phyloP scores from a whole-genome alignment of 2,329 filamentous ascomycete species.

The Aspergillus novoparasiticus region DNA sequence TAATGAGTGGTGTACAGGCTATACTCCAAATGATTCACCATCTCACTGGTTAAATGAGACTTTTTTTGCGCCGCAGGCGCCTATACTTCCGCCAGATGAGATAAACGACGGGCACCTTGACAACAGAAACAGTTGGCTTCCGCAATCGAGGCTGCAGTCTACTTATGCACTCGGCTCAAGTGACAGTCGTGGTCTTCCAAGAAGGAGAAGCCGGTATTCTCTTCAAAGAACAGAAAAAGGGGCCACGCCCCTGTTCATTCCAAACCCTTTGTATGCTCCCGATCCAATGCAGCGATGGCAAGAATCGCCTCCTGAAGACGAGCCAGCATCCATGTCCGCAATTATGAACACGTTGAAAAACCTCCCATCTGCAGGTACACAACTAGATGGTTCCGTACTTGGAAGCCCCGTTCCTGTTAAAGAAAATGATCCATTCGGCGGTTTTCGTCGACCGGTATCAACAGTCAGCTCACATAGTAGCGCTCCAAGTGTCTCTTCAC shows the following conservation, averaged over 20 bases:
- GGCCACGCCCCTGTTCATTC: background rate
- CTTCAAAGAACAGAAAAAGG: background rate
- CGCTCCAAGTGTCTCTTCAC: background rate
- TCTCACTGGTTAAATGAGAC: background rate
- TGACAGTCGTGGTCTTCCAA: background rate
- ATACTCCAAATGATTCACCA: background rate
- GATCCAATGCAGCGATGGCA: constrained; percentile 6
- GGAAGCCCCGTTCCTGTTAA: background rate
- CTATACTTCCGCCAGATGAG: background rate
- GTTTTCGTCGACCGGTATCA: background rate
- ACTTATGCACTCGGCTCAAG: background rate
- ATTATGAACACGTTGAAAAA: background rate
- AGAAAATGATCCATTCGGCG: background rate
- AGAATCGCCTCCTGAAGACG: constrained; percentile 1
- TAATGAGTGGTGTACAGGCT: background rate
- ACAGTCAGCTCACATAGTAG: background rate
- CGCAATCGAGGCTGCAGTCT: background rate
- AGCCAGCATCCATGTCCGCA: background rate
- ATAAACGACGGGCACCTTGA: background rate
- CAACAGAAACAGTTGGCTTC: background rate
- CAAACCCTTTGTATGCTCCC: background rate
- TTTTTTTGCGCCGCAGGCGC: background rate
- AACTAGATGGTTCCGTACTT: background rate
- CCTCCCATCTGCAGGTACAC: background rate
- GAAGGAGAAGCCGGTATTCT: background rate